These are phyloP conservation scores for Helotiales sp. DNA, from an alignment of 2,329 filamentous ascomycete genomes.

Conservation along the genomic window DNA sequence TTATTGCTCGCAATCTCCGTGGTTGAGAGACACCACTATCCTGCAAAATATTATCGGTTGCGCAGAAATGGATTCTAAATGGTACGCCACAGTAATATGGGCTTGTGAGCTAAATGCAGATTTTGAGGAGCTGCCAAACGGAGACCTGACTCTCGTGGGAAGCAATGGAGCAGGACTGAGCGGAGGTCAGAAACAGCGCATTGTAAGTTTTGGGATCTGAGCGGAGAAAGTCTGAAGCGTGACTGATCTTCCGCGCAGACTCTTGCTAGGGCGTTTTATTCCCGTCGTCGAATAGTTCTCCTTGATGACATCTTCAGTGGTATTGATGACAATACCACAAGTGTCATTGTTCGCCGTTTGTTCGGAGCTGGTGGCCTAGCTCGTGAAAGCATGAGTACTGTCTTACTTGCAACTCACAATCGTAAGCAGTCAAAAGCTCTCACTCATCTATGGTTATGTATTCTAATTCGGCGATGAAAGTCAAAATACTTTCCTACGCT, in stretches of 20 bases:
- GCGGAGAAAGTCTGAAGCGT: too few relatives aligned
- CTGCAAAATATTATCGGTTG: constrained; percentile 40
- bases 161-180: constrained; percentile 34
- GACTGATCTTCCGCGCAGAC: constrained; percentile 48
- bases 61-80: constrained; percentile 29
- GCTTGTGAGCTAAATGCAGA: constrained; percentile 22
- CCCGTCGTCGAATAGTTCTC: constrained; percentile 22
- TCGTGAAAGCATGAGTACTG: constrained; percentile 32
- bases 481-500: constrained; percentile 37
- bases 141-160: constrained; percentile 32
- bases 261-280: constrained; percentile 56
- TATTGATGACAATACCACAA: constrained; percentile 23
- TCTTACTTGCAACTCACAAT: constrained; percentile 35
- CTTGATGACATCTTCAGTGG: constrained; percentile 29
- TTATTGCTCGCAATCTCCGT: constrained; percentile 46
- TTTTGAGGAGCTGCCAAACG: constrained; percentile 5
- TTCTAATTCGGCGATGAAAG: constrained; percentile 9
- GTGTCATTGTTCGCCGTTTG: constrained; percentile 12
- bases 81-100: constrained; percentile 27
- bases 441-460: neutral
- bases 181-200: constrained; percentile 31
- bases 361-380: constrained; percentile 15
- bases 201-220: constrained; percentile 21
- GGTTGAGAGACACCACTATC: constrained; percentile 44
- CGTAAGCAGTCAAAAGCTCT: neutral